phyloP scores from a whole-genome alignment of 331 rosid species.

The Rosa hybrid region DNA sequence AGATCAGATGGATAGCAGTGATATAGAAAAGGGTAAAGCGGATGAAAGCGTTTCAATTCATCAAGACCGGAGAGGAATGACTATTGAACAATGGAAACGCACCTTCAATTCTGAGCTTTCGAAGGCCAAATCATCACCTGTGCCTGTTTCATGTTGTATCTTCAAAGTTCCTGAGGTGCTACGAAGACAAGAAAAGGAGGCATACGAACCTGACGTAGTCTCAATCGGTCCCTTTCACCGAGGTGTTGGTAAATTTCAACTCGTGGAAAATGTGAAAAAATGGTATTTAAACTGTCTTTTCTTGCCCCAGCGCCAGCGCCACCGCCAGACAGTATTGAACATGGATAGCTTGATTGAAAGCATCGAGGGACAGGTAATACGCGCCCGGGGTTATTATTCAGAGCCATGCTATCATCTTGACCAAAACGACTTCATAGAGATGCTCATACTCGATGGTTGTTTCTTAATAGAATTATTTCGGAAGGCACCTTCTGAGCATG shows the following conservation, averaged over 20 bases:
- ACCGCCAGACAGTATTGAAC: no score
- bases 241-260: not conserved
- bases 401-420: not conserved
- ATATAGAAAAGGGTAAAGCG: not conserved
- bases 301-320: no score
- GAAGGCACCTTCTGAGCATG: fast-evolving
- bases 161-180: slow-evolving; percentile 22
- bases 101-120: not conserved
- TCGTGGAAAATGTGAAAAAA: slow-evolving; percentile 8
- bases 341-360: not conserved
- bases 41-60: not conserved
- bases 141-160: slow-evolving; percentile 9
- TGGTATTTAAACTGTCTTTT: slow-evolving; percentile 11
- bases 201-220: slow-evolving; percentile 8
- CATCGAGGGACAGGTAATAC: not conserved
- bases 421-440: not conserved
- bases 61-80: not conserved
- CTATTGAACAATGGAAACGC: not conserved
- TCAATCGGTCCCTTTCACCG: slow-evolving; percentile 8
- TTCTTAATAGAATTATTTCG: slow-evolving; percentile 33
- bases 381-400: not conserved
- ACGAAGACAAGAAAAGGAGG: not conserved
- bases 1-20: not conserved
- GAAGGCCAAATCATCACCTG: not conserved
- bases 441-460: slow-evolving; percentile 33